Evolutionary conservation across 2,329 filamentous ascomycete genomes (phyloP), one percentile per base, ranked within the genome.

Genomic region (Macrophomina tecta): DNA sequence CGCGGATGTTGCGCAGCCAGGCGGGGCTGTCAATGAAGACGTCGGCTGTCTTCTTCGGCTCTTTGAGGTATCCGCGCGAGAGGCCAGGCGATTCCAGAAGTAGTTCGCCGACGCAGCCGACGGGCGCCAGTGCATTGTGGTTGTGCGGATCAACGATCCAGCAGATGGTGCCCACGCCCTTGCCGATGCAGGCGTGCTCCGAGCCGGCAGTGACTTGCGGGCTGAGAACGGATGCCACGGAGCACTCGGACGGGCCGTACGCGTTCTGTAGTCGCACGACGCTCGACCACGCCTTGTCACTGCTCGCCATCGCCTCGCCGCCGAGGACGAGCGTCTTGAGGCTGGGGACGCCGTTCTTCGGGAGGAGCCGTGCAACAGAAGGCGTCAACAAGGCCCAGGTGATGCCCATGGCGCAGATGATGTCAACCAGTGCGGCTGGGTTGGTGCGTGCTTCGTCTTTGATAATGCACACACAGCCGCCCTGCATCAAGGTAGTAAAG

Each of bases 391-490:
- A 73, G 4, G 76, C 76, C 48, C 76, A 69, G 18, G 70, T 78
- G 46, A 49, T 30, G 28, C 16, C 58, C 42, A 48, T 48, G 28
- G 42, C 32, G 58, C 45, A 34, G 36, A 42, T 84, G 0, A 81
- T 82, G 1, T 81, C 82, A 1, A 80, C 75, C 30, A 49, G 38
- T 61, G 87, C 82, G 4, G 53, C 61, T 4, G 38, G 40, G 40
- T 61, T 18, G 70, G 87, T 80, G 3, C 85, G 80, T 74, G 87
- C 83, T 45, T 77, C 71, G 32, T 79, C 76, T 1, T 73, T 75
- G 3, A 77, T 76, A 36, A 79, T 70, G 52, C 77, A 79, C 8
- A 79, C 70, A 8, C 81, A 83, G 3, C 84, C 76, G 16, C 77
- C 77, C 6, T 70, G 68, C 2, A 72, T 73, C 18, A 79, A 70